Evolutionary conservation across 257 asterid genomes (phyloP).

Genomic region (Przewalskia tangutica): DNA sequence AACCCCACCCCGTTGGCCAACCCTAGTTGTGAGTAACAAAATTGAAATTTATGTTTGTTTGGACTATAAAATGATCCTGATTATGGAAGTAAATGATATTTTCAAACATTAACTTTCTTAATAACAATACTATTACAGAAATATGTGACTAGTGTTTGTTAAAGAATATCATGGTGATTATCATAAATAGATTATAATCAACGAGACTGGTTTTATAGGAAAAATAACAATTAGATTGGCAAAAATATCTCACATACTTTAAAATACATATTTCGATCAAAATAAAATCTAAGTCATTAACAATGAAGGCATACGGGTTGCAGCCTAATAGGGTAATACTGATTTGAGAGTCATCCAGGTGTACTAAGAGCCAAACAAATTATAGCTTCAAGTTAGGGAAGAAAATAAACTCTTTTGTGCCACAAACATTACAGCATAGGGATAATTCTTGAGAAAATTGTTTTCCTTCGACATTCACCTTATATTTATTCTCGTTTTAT

Average conservation of each 20-base stretch:
- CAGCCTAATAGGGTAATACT: neutral
- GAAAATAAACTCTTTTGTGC: conserved; percentile 21
- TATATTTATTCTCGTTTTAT: neutral
- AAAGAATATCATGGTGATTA: neutral
- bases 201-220: neutral
- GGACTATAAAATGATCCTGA: neutral
- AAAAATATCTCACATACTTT: neutral
- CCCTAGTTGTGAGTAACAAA: neutral
- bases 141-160: neutral
- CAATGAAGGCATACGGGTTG: neutral
- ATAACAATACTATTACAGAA: neutral
- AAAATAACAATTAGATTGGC: neutral
- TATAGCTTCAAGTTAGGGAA: neutral
- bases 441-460: conserved; percentile 32
- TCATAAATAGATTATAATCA: neutral
- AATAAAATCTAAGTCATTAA: neutral
- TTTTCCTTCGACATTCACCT: neutral
- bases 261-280: neutral
- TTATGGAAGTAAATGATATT: neutral
- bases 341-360: neutral
- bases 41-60: neutral
- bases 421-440: conserved; percentile 47
- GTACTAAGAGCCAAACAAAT: neutral
- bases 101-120: neutral
- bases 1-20: no score